phyloP scores from a whole-genome alignment of 345 rosid genomes.

The Hirschfeldia incana region DNA sequence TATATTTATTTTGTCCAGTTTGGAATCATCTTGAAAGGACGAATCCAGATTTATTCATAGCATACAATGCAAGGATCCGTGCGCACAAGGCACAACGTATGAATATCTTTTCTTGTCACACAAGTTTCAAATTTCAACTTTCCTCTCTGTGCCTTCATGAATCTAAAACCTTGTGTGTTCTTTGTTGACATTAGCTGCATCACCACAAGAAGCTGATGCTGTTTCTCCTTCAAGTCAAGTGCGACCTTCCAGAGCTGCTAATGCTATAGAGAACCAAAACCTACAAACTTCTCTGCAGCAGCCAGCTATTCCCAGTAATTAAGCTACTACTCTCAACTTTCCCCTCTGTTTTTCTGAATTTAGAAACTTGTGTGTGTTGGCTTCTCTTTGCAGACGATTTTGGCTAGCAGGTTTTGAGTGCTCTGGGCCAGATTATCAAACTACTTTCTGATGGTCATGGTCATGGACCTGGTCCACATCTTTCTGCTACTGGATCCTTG shows the following conservation, averaged over 20 bases:
- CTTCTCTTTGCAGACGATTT: neutral
- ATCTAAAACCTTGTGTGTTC: neutral
- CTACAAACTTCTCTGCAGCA: neutral
- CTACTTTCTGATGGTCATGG: neutral
- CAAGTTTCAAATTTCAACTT: too few relatives aligned
- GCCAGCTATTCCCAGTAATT: neutral
- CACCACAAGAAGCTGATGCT: neutral
- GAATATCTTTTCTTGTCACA: neutral
- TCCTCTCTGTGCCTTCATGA: too few relatives aligned
- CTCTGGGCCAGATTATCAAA: neutral
- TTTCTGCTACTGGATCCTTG: neutral
- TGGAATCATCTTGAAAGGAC: neutral
- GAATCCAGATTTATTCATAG: neutral
- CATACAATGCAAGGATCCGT: neutral
- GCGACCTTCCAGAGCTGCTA: neutral
- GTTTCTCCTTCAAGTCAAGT: neutral
- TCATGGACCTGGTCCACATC: neutral
- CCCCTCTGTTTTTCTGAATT: neutral
- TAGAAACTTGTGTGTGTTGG: neutral
- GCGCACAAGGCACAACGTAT: neutral
- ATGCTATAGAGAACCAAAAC: neutral
- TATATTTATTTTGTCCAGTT: neutral
- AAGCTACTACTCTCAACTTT: neutral
- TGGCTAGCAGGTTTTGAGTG: neutral
- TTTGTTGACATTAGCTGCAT: neutral